Evolutionary conservation across 148 eudicot genomes (phyloP).

Genomic region (Rhododendron ferrugineum): DNA sequence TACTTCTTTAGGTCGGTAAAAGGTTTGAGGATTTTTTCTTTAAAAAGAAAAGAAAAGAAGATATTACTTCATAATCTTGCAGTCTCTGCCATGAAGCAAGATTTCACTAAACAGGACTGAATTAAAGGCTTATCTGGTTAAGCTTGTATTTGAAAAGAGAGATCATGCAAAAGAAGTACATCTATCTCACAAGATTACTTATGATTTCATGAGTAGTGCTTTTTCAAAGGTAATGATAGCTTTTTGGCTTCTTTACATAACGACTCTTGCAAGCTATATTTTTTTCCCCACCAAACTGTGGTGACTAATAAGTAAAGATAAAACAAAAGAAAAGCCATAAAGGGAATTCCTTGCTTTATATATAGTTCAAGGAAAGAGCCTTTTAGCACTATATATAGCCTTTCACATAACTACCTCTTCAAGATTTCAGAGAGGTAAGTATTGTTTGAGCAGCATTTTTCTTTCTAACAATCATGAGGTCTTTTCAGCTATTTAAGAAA

Average conservation of each 20-base stretch:
- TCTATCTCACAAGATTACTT: not conserved
- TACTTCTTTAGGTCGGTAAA: not conserved
- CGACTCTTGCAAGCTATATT: conserved; percentile 21
- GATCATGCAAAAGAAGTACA: not conserved
- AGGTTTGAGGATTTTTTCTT: not conserved
- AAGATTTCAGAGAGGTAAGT: not conserved
- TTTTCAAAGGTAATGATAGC: not conserved
- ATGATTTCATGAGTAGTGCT: not conserved
- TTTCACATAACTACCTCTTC: not conserved
- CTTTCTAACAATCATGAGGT: not conserved
- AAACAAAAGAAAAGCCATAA: conserved; percentile 7
- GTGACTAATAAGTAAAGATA: conserved; percentile 36
- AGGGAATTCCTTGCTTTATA: conserved; percentile 22
- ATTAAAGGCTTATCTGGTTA: not conserved
- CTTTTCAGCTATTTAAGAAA: not conserved
- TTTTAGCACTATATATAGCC: not conserved
- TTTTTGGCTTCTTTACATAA: conserved; percentile 1
- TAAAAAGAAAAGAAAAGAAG: not conserved
- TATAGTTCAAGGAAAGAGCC: conserved; percentile 23
- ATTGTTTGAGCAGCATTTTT: not conserved
- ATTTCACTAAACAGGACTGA: not conserved
- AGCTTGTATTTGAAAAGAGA: not conserved
- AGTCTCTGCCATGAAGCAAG: not conserved
- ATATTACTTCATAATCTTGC: not conserved
- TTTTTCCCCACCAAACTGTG: conserved; percentile 8